Evolutionary conservation across 2,329 filamentous ascomycete genomes (phyloP), one percentile per base, ranked within the genome.

Genomic region (Furcasterigmium sp.): DNA sequence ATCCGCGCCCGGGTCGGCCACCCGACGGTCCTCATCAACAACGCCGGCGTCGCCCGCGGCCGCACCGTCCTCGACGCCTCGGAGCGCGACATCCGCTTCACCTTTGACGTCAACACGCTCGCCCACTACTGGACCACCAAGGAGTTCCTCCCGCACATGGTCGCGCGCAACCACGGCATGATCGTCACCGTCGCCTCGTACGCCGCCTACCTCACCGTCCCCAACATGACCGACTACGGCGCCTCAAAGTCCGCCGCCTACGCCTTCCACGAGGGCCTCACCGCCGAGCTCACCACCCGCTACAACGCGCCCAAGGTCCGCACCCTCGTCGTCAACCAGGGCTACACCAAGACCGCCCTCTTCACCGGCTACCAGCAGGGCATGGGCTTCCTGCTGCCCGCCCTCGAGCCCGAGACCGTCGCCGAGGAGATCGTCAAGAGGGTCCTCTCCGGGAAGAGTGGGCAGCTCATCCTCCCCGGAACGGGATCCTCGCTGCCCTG

Each of bases 11-110:
- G 73, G 11, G 66, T 86, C 44, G 84, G 84, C 44, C 56, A 76
- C 39, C 85, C 84, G 1, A 87, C 83, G 0, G 68, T 89, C 47
- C 68, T 89, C 4, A 82, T 87, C 65, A 85, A 86, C 67, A 87
- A 87, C 55, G 84, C 84, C 8, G 84, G 83, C 47, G 73, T 84
- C 21, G 76, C 70, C 14, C 73, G 73, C 44, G 81, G 80, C 47
- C 78, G 78, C 50, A 74, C 72, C 5, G 73, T 90, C 49, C 70
- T 88, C 37, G 70, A 75, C 21, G 60, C 72, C 18, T 71, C 72
- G 1, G 76, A 82, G 41, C 67, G 66, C 17, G 76, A 82, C 51
- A 70, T 85, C 49, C 75, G 76, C 29, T 76, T 82, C 53, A 85
- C 82, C 41, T 87, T 88, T 59, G 80, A 82, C 46, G 80, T 89